Evolutionary conservation across 2,329 filamentous ascomycete species (phyloP).

Genomic region (Pseudogymnoascus sp.): DNA sequence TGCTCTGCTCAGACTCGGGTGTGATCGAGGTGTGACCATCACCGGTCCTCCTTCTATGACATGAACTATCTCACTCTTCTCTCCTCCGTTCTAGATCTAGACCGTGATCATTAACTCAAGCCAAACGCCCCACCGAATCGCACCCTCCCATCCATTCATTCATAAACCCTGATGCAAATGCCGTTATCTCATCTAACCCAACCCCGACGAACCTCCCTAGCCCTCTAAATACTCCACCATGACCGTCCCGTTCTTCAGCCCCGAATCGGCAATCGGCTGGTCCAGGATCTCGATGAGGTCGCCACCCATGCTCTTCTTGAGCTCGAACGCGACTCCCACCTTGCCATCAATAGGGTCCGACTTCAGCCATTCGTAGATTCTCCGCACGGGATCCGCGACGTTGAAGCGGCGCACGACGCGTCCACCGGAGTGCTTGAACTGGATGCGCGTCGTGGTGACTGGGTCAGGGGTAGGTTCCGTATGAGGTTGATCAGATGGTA

Average conservation of each 20-base stretch:
- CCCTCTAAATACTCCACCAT: slow-evolving; percentile 82
- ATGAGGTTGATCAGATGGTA: slow-evolving; percentile 67
- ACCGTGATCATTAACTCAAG: not conserved
- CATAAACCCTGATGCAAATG: not conserved
- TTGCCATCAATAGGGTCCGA: slow-evolving; percentile 76
- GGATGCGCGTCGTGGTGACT: slow-evolving; percentile 73
- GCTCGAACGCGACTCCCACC: slow-evolving; percentile 71
- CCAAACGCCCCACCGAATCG: not conserved
- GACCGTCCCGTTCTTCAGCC: slow-evolving; percentile 84
- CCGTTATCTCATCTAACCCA: not conserved
- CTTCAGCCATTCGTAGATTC: slow-evolving; percentile 96
- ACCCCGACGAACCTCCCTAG: not conserved
- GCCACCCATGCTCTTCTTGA: slow-evolving; percentile 66
- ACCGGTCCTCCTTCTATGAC: not conserved
- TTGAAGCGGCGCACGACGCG: slow-evolving; percentile 82
- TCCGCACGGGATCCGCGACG: slow-evolving; percentile 65
- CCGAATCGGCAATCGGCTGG: slow-evolving; percentile 68
- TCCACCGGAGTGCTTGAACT: slow-evolving; percentile 80
- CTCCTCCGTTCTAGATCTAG: slow-evolving; percentile 2
- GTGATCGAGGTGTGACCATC: not conserved
- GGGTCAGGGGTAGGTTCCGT: slow-evolving; percentile 67
- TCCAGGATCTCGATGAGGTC: slow-evolving; percentile 75
- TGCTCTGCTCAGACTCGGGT: not conserved
- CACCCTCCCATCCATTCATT: not conserved
- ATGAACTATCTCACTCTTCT: not conserved